Percentiles rank a stretch among this genome's conserved stretches.
phyloP scores from a whole-genome alignment of 2,329 filamentous ascomycete genomes.

The Aspergillus viridinutans region DNA sequence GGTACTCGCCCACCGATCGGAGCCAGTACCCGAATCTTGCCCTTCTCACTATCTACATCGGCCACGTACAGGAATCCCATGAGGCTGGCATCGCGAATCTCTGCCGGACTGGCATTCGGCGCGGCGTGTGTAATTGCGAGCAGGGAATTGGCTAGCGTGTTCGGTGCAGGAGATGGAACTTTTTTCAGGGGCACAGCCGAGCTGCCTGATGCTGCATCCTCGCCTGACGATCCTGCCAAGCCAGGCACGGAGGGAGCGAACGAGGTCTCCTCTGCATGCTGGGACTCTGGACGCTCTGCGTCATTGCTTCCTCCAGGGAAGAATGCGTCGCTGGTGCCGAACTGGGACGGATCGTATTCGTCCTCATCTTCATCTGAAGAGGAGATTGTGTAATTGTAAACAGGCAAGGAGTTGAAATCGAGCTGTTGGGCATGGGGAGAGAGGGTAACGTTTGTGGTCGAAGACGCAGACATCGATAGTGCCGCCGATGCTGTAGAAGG shows the following conservation, averaged over 20 bases:
- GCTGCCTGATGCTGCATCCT: conserved; percentile 14
- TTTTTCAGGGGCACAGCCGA: conserved; percentile 50
- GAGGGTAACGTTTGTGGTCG: conserved; percentile 60
- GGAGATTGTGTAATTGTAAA: conserved; percentile 68
- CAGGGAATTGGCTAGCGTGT: conserved; percentile 69
- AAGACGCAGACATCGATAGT: conserved; percentile 31
- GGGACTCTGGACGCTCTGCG: conserved; percentile 13
- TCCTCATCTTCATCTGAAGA: conserved; percentile 48
- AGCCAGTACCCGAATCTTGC: conserved; percentile 73
- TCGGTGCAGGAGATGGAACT: conserved; percentile 57
- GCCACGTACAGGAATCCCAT: conserved; percentile 92
- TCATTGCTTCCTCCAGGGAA: conserved; percentile 31
- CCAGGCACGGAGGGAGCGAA: conserved; percentile 20
- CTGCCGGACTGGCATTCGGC: conserved; percentile 63
- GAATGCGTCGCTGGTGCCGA: conserved; percentile 31
- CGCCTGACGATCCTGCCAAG: conserved; percentile 15
- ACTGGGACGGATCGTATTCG: conserved; percentile 38
- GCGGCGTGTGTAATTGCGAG: conserved; percentile 79
- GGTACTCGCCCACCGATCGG: conserved; percentile 80
- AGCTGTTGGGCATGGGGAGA: conserved; percentile 85
- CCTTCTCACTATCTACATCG: conserved; percentile 81
- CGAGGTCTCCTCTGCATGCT: conserved; percentile 15
- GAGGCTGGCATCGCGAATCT: conserved; percentile 74
- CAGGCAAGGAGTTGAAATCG: conserved; percentile 67
- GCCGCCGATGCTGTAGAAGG: conserved; percentile 35